Conservation (phyloP, 2,329 filamentous ascomycete genomes). For the Colletotrichum nymphaeae region DNA sequence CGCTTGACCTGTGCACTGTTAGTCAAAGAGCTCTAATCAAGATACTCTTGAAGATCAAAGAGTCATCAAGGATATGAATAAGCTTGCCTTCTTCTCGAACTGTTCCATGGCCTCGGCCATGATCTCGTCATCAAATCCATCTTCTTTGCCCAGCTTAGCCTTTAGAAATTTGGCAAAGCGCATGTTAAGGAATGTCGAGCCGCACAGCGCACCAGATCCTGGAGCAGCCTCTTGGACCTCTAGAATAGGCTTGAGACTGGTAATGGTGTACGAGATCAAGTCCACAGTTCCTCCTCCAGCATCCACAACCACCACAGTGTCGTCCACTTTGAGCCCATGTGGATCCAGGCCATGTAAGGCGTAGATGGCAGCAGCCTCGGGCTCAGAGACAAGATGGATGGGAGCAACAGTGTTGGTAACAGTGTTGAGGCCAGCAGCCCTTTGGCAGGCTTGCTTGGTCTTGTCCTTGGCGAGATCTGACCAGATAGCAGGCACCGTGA, state of each 20-base stretch:
- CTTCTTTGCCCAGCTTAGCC: constrained; percentile 54
- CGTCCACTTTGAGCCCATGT: constrained; percentile 54
- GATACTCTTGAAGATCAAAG: not conserved
- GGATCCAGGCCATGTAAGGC: constrained; percentile 56
- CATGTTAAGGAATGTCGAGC: constrained; percentile 61
- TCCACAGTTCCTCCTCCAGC: constrained; percentile 67
- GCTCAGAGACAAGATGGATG: constrained; percentile 62
- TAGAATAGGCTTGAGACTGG: constrained; percentile 53
- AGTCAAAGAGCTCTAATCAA: constrained; percentile 38
- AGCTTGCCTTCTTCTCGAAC: constrained; percentile 54
- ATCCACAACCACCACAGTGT: constrained; percentile 64
- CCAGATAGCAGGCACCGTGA: constrained; percentile 71
- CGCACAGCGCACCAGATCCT: constrained; percentile 61
- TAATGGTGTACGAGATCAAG: constrained; percentile 64
- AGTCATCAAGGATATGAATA: constrained; percentile 28
- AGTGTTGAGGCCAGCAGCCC: constrained; percentile 45
- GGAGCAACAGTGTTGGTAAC: constrained; percentile 44
- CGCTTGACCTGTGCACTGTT: constrained; percentile 43
- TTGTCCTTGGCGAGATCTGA: constrained; percentile 64
- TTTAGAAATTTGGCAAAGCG: constrained; percentile 58
- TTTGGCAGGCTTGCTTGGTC: constrained; percentile 57
- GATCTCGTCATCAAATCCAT: constrained; percentile 55
- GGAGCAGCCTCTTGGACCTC: constrained; percentile 61
- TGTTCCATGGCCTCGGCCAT: constrained; percentile 52
- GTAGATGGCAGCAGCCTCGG: constrained; percentile 64